phyloP scores from a whole-genome alignment of 805 yeast species.

The Saturnispora besseyi region DNA sequence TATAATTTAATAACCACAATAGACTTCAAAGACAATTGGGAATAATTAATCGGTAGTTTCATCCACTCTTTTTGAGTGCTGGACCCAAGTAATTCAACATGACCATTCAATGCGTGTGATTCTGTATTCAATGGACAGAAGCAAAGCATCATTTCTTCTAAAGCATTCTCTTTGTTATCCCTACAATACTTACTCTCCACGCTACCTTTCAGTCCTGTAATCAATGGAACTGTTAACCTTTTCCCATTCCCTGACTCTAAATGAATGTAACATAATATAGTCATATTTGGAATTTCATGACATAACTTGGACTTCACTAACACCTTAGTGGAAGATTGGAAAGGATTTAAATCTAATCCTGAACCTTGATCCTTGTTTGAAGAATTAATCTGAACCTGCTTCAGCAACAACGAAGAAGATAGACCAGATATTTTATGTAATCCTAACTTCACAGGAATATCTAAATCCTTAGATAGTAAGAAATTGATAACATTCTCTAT shows the following conservation, averaged over 20 bases:
- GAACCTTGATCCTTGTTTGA: not conserved
- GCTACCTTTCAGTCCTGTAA: constrained; percentile 11
- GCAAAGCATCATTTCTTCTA: not conserved
- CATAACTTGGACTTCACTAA: constrained; percentile 17
- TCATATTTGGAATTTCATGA: constrained; percentile 4
- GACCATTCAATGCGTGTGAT: not conserved
- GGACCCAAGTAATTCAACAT: not conserved
- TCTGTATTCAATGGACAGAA: not conserved
- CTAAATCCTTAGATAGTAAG: constrained; percentile 48
- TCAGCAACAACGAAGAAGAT: constrained; percentile 7
- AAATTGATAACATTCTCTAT: constrained; percentile 29
- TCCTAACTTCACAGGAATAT: constrained; percentile 39
- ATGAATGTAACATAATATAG: constrained; percentile 7
- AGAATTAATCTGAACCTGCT: not conserved
- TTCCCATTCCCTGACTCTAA: constrained; percentile 32
- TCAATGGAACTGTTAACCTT: constrained; percentile 36
- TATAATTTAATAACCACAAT: constrained; percentile 53
- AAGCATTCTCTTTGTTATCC: not conserved
- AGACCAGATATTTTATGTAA: constrained; percentile 23
- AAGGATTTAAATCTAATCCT: not conserved
- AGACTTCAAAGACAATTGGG: constrained; percentile 60
- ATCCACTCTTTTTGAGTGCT: constrained; percentile 40
- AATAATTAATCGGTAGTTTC: constrained; percentile 59
- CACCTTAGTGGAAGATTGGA: constrained; percentile 6
- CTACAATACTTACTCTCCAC: not conserved